Conservation (phyloP, 768 basidiomycete species). For the Lactarius tabidus region DNA sequence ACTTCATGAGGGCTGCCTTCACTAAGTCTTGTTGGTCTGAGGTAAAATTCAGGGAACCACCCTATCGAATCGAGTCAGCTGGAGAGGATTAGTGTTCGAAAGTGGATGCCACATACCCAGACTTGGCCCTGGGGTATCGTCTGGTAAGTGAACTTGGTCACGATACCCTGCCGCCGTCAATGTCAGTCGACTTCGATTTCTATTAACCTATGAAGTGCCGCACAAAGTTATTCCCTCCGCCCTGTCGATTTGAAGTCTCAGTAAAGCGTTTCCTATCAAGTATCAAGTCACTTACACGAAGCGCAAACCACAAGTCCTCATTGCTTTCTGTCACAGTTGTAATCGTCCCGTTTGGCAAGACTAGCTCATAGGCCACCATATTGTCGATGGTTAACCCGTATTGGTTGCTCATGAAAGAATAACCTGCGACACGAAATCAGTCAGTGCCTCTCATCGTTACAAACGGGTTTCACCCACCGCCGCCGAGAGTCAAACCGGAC, state of each 20-base stretch:
- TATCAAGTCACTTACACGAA: constrained; percentile 10
- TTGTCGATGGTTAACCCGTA: constrained; percentile 29
- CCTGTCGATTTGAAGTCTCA: neutral
- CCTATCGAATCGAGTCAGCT: neutral
- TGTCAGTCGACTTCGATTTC: neutral
- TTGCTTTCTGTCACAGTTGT: neutral
- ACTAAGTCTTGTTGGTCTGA: neutral
- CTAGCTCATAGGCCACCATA: constrained; percentile 30
- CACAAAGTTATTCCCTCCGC: constrained; percentile 23
- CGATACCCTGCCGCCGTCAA: constrained; percentile 5
- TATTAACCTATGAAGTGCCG: neutral
- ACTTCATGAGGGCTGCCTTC: neutral
- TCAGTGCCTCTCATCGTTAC: neutral
- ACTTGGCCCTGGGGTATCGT: constrained; percentile 5
- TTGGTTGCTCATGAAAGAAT: neutral
- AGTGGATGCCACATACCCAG: neutral
- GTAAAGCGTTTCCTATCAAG: neutral
- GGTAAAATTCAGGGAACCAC: neutral
- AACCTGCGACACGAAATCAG: neutral
- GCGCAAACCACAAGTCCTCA: constrained; percentile 11
- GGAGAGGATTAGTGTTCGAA: neutral
- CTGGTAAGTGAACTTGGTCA: constrained; percentile 1
- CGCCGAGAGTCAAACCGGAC: constrained; percentile 20
- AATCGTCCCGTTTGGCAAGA: constrained; percentile 31
- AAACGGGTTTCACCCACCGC: neutral